Base-by-base conservation (phyloP, 495 filamentous ascomycete genomes). In the Penicillium antarcticum region DNA sequence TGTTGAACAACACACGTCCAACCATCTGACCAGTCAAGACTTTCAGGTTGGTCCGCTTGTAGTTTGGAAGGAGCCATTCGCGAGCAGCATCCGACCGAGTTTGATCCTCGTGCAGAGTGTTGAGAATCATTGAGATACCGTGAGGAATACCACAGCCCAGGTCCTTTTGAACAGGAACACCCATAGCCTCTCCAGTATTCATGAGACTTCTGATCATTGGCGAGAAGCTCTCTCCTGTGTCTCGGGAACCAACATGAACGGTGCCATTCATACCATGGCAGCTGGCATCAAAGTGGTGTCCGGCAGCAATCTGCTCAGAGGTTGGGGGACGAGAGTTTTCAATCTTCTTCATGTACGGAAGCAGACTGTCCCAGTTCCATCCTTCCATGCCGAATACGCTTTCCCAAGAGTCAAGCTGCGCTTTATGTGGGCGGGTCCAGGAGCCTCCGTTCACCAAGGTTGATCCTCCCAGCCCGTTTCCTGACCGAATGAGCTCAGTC, bases 381-480 rank as follows among this genome's bases (percentile, higher is more conserved):
- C 73, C 75, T 7, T 61, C 45, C 41, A 79, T 84, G 0, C 62
- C 62, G 19, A 68, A 53, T 17, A 81, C 60, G 5, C 65, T 63
- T 3, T 61, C 73, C 81, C 81, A 84, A 10, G 56, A 70, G 40
- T 83, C 78, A 18, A 83, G 65, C 45, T 74, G 71, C 8, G 52
- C 63, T 31, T 67, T 70, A 18, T 73, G 68, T 0, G 73, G 62
- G 36, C 76, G 69, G 12, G 79, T 70, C 55, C 70, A 72, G 55
- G 77, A 73, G 39, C 72, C 64, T 32, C 74, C 75, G 48, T 84
- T 86, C 49, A 86, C 67, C 5, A 72, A 72, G 8, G 79, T 83
- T 13, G 78, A 78, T 4, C 82, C 84, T 10, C 83, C 84, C 3
- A 71, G 62, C 5, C 62, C 63, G 8, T 67, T 68, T 14, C 62